These are phyloP conservation scores for Penicillium oxalicum DNA, from an alignment of 2,329 filamentous ascomycete species.

Conservation along the genomic window DNA sequence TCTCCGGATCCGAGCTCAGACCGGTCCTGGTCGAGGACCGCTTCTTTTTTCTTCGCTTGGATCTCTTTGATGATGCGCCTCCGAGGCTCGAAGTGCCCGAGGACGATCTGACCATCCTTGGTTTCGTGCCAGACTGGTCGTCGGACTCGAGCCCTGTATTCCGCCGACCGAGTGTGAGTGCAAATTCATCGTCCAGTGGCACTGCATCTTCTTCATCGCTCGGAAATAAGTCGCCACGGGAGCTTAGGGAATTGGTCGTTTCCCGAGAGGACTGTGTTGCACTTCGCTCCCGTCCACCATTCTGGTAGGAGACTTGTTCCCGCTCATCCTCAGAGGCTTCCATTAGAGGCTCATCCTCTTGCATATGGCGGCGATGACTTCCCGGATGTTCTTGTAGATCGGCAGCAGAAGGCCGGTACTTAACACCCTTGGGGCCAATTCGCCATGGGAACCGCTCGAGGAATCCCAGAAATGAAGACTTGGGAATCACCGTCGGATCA, in stretches of 20 bases:
- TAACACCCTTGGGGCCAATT: slow-evolving; percentile 67
- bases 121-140: slow-evolving; percentile 64
- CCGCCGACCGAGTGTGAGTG: slow-evolving; percentile 69
- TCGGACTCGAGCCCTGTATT: slow-evolving; percentile 55
- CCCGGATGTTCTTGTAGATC: slow-evolving; percentile 84
- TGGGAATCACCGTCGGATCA: slow-evolving; percentile 85
- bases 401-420: slow-evolving; percentile 86
- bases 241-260: slow-evolving; percentile 80
- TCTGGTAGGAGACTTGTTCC: slow-evolving; percentile 9
- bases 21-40: slow-evolving; percentile 25
- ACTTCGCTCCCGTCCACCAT: slow-evolving; percentile 55
- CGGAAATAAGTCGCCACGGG: slow-evolving; percentile 81
- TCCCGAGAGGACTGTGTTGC: slow-evolving; percentile 72
- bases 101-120: slow-evolving; percentile 34
- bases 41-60: slow-evolving; percentile 31
- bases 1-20: slow-evolving; percentile 21
- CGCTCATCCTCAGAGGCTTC: slow-evolving; percentile 51
- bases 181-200: slow-evolving; percentile 88
- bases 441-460: slow-evolving; percentile 78
- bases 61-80: slow-evolving; percentile 41
- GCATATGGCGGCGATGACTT: slow-evolving; percentile 36
- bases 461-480: slow-evolving; percentile 79
- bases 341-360: slow-evolving; percentile 67
- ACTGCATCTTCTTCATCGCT: slow-evolving; percentile 92
- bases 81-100: slow-evolving; percentile 46